Evolutionary conservation across 1,284 basidiomycete species (phyloP), one percentile per base, ranked within the genome.

Genomic region (Ganoderma multipileum): DNA sequence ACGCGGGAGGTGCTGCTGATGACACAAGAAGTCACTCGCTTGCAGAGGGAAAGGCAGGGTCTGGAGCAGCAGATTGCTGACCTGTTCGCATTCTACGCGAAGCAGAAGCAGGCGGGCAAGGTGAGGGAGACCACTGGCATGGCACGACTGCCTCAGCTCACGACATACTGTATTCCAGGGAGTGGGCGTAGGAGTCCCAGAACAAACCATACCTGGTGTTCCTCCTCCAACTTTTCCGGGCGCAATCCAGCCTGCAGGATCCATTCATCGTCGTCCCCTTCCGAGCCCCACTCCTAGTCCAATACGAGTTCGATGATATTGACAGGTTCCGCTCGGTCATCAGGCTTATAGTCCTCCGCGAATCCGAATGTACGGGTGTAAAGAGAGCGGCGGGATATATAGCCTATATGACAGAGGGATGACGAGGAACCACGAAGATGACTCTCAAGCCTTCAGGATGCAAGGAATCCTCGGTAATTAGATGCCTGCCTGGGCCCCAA

Each of bases 11-110:
- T 95, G 14, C 81, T 90, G 66, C 83, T 84, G 42, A 92, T 94
- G 88, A 89, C 89, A 0, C 84, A 90, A 67, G 92, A 95, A 74
- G 90, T 95, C 28, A 88, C 88, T 55, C 86, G 87, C 44, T 81
- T 95, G 63, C 89, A 93, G 71, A 86, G 87, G 67, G 91, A 95
- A 79, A 87, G 91, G 74, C 91, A 91, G 74, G 82, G 81, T 16
- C 81, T 95, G 28, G 92, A 95, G 76, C 88, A 89, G 71, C 89
- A 91, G 74, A 92, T 93, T 68, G 88, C 88, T 0, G 91, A 93
- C 71, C 78, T 93, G 54, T 91, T 92, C 74, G 83, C 87, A 2
- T 92, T 92, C 76, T 90, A 92, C 75, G 86, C 87, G n/a, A 91
- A 89, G 73, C 90, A 91, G 73, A 89, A 87, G 74, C 85, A 86